Base-by-base conservation (phyloP, 805 yeast genomes). In the Yamadazyma paraphyllophila region DNA sequence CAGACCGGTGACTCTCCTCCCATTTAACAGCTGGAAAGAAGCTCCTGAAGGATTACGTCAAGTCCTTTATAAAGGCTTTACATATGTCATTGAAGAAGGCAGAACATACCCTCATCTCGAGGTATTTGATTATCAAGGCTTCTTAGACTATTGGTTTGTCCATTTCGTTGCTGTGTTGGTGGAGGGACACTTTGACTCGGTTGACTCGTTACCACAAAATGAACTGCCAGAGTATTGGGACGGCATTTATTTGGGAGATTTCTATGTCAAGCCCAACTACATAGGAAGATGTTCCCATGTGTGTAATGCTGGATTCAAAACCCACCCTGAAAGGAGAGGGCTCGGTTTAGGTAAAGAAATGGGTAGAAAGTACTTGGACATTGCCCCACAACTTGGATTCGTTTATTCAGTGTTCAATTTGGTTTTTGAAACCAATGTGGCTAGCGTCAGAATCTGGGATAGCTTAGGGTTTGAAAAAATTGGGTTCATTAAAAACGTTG, bases 281-380 rank as follows among this genome's bases (percentile, higher is more conserved):
- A 65, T 73, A 2, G 96, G 96, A 7, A 76, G 96, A 47, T 83
- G 92, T 51, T 81, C 94, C 0, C 97, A 91, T 57, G 83, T 80
- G 25, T 88, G 96, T 57, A 91, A 91, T 61, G 97, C 83, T 0
- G 96, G 95, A 0, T 91, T 91, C 58, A 60, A 89, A 9, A 96
- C 91, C 6, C 77, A 77, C 47, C 70, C 73, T 7, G 51, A 51
- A 0, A 67, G 68, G 20, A 74, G 97, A 50, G 94, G 95, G 0
- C 62, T 73, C 39, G 83, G 85, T 8, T 63, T 88, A 12, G 97
- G 96, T 1, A 73, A 67, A 30, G 75, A 75, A n/a, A 58, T 91
- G 58, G 97, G 95, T 4, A 67, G 67, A 45, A 66, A 76, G 36
- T 91, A 87, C 59, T 59, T 89, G 37, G 60, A 66, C 41, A 81